A percentile compares a stretch with the other conserved stretches of the same genome.
Conservation (phyloP, 805 yeast genomes). For the Zygosaccharomyces gambellarensis region DNA sequence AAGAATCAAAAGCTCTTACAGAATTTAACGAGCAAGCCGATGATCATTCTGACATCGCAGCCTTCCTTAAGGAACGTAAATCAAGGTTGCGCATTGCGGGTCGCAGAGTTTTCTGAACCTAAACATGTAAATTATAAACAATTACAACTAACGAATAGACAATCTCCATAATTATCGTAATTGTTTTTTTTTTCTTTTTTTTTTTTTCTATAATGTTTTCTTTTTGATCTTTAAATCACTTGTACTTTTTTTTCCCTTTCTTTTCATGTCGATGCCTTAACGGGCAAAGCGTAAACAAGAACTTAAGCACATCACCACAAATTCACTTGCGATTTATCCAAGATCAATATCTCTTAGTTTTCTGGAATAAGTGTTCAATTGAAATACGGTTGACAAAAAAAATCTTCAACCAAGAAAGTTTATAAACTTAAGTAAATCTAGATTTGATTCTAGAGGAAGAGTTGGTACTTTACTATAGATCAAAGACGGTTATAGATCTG, state of each 20-base stretch:
- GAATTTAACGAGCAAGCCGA: constrained; percentile 10
- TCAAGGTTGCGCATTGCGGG: constrained; percentile 17
- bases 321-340: constrained; percentile 1
- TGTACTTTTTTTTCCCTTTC: neutral
- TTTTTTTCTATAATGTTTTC: neutral
- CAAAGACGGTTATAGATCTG: neutral
- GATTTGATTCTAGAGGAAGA: neutral
- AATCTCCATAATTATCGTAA: neutral
- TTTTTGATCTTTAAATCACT: neutral
- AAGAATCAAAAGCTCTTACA: constrained; percentile 15
- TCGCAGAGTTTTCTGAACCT: constrained; percentile 19
- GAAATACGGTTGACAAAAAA: neutral
- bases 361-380: constrained; percentile 1
- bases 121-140: constrained; percentile 2
- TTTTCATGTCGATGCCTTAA: constrained; percentile 6
- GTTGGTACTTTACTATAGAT: neutral
- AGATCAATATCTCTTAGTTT: constrained; percentile 1
- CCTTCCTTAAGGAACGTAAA: constrained; percentile 15
- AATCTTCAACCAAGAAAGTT: neutral
- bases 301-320: constrained; percentile 5
- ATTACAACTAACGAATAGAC: neutral
- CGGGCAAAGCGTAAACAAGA: constrained; percentile 2
- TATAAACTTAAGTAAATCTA: neutral
- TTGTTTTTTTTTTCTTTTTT: neutral
- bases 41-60: neutral